Evolutionary conservation across 495 filamentous ascomycete genomes (phyloP).

Genomic region (Tuber calosporum): DNA sequence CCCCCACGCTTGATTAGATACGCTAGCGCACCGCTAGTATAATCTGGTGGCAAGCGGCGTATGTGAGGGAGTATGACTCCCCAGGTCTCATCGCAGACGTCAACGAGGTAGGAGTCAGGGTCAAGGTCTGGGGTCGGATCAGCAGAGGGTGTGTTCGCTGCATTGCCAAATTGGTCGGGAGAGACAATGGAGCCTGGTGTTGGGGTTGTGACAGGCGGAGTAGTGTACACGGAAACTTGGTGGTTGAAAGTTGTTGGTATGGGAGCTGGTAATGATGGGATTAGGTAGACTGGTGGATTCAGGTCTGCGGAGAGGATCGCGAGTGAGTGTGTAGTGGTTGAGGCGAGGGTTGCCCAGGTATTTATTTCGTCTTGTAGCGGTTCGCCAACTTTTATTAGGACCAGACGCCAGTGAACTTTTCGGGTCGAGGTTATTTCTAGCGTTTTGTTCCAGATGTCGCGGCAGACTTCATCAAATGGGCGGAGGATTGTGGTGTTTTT

Average conservation of each 20-base stretch:
- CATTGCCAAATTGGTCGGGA: slow-evolving; percentile 51
- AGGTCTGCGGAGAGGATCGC: slow-evolving; percentile 53
- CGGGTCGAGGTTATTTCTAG: slow-evolving; percentile 62
- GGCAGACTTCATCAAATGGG: slow-evolving; percentile 56
- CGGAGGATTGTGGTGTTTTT: slow-evolving; percentile 53
- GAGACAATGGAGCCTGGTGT: slow-evolving; percentile 51
- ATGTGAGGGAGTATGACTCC: slow-evolving; percentile 64
- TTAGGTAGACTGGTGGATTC: slow-evolving; percentile 43
- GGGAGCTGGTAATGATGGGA: slow-evolving; percentile 40
- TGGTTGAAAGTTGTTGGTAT: slow-evolving; percentile 47
- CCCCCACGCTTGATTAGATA: slow-evolving; percentile 37
- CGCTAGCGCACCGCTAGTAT: slow-evolving; percentile 55
- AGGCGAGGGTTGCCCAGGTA: slow-evolving; percentile 48
- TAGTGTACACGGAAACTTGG: slow-evolving; percentile 48
- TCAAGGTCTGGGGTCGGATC: slow-evolving; percentile 52
- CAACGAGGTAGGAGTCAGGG: slow-evolving; percentile 64
- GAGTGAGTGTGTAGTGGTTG: slow-evolving; percentile 56
- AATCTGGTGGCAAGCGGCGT: slow-evolving; percentile 60
- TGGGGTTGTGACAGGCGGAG: slow-evolving; percentile 33
- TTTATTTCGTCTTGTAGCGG: slow-evolving; percentile 72
- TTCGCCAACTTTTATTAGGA: slow-evolving; percentile 64
- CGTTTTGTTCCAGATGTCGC: slow-evolving; percentile 82
- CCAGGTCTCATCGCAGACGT: slow-evolving; percentile 75
- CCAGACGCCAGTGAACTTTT: slow-evolving; percentile 71
- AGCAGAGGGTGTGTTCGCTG: slow-evolving; percentile 52